Conservation (phyloP, 331 rosid species). For the Telfairia occidentalis region DNA sequence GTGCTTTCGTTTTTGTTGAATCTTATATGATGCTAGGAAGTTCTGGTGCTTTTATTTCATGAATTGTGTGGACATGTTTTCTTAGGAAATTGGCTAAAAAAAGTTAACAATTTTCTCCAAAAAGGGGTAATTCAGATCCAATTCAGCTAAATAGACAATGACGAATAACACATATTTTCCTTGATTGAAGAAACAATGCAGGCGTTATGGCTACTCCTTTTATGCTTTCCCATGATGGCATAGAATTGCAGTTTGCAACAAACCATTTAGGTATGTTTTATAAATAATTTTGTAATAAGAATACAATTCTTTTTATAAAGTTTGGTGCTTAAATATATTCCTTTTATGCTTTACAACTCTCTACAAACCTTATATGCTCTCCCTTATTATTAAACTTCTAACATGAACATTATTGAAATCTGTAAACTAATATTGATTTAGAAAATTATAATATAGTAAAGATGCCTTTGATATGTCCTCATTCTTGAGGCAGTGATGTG, state of each 20-base stretch:
- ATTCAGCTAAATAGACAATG: neutral
- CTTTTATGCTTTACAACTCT: neutral
- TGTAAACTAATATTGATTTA: neutral
- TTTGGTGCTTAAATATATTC: neutral
- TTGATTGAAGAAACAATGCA: conserved; percentile 70
- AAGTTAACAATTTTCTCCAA: neutral
- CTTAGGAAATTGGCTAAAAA: neutral
- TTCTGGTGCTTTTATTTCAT: neutral
- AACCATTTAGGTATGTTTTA: conserved; percentile 61
- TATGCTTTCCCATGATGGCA: conserved; percentile 60
- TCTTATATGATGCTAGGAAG: neutral
- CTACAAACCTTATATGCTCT: neutral
- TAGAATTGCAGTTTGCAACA: conserved; percentile 86
- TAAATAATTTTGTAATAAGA: conserved; percentile 5
- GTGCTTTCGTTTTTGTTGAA: neutral
- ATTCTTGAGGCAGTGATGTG: neutral
- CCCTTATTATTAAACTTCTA: neutral
- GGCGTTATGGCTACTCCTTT: conserved; percentile 91
- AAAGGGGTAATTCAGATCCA: neutral
- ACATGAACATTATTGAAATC: neutral
- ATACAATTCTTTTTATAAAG: neutral
- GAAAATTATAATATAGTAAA: neutral
- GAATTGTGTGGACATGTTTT: neutral
- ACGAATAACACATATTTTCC: neutral
- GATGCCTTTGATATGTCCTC: neutral